Evolutionary conservation across 768 basidiomycete genomes (phyloP).

Genomic region (Leccinum imitatum): DNA sequence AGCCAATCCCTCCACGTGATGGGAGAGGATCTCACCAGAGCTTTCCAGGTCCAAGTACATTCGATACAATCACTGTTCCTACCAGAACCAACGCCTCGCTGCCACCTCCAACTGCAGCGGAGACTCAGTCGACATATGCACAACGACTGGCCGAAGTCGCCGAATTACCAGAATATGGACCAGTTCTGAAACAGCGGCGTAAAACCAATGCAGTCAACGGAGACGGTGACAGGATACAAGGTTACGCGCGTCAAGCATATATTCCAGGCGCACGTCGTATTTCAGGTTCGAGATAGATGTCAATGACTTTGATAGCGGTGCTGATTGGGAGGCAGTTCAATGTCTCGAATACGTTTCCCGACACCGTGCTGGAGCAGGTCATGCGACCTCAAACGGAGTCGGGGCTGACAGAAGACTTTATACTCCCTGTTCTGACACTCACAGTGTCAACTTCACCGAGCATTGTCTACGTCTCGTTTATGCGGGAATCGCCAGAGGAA

Average conservation of each 20-base stretch:
- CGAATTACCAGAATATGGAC: constrained; percentile 81
- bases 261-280: too few relatives aligned
- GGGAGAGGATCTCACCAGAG: constrained; percentile 11
- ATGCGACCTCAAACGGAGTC: too few relatives aligned
- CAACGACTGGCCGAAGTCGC: constrained; percentile 85
- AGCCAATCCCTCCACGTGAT: constrained; percentile 29
- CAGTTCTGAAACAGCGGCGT: constrained; percentile 81
- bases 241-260: constrained; percentile 57
- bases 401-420: too few relatives aligned
- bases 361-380: too few relatives aligned
- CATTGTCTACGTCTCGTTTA: too few relatives aligned
- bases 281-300: too few relatives aligned
- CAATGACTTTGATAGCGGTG: too few relatives aligned
- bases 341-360: too few relatives aligned
- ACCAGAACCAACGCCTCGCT: constrained; percentile 58
- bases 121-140: constrained; percentile 84
- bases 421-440: too few relatives aligned
- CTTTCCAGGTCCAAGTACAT: constrained; percentile 68
- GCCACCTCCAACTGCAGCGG: constrained; percentile 75
- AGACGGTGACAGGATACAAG: constrained; percentile 97
- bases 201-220: constrained; percentile 82
- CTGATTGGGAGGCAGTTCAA: too few relatives aligned
- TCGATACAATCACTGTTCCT: constrained; percentile 57
- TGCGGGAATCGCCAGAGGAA: too few relatives aligned
- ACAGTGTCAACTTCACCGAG: too few relatives aligned